A percentile compares a stretch with the other conserved stretches of the same genome.
phyloP scores from a whole-genome alignment of 768 basidiomycete genomes.

The Pisolithus albus region DNA sequence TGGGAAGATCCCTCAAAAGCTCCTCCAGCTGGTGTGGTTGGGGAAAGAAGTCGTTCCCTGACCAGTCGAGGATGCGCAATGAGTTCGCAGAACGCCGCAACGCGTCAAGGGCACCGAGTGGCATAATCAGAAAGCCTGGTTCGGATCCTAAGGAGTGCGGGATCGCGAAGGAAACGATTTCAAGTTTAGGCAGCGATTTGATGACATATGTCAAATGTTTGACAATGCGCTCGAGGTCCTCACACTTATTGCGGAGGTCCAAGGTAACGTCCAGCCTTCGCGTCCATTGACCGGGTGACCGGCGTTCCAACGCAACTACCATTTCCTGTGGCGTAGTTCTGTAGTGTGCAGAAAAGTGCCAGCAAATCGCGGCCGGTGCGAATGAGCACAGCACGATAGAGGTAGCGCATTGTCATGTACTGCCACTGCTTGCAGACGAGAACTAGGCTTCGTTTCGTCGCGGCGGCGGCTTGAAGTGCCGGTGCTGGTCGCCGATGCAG shows the following conservation, averaged over 20 bases:
- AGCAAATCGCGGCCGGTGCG: conserved; percentile 10
- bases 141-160: not conserved
- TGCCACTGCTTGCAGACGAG: conserved; percentile 26
- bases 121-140: too few relatives aligned
- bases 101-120: conserved; percentile 10
- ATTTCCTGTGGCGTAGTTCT: conserved; percentile 6
- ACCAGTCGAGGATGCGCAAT: conserved; percentile 19
- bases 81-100: conserved; percentile 12
- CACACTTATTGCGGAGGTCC: conserved; percentile 3
- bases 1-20: conserved; percentile 10
- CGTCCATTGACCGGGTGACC: not conserved
- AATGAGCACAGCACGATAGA: conserved; percentile 20
- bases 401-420: conserved; percentile 15
- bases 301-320: conserved; percentile 3
- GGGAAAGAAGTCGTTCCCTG: not conserved
- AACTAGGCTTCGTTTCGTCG: conserved; percentile 22
- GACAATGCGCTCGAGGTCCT: not conserved
- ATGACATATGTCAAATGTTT: conserved; percentile 11
- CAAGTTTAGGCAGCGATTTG: conserved; percentile 11
- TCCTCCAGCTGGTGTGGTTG: not conserved
- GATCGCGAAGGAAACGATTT: conserved; percentile 14
- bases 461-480: conserved; percentile 11
- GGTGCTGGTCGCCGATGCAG: not conserved
- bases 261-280: conserved; percentile 20
- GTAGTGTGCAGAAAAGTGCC: conserved; percentile 13